These are phyloP conservation scores for Paecilomyces fulvus DNA, from an alignment of 2,329 filamentous ascomycete genomes.

Conservation along the genomic window DNA sequence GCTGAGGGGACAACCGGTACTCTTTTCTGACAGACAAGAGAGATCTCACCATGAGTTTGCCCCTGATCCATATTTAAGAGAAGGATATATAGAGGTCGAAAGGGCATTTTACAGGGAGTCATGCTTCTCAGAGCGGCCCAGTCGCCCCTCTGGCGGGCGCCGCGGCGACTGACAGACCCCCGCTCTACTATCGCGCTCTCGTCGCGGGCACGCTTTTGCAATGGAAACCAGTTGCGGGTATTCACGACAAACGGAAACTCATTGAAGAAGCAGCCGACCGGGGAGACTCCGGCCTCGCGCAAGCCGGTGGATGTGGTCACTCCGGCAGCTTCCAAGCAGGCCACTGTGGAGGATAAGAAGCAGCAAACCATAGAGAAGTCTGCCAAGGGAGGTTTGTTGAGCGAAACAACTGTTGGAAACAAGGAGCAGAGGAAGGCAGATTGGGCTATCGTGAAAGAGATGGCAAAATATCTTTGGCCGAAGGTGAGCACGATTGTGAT, in stretches of 20 bases:
- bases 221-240: conserved; percentile 18
- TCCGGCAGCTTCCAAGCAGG: conserved; percentile 10
- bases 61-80: background rate
- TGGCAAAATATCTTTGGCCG: conserved; percentile 93
- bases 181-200: conserved; percentile 16
- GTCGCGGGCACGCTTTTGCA: conserved; percentile 13
- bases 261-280: conserved; percentile 15
- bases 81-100: background rate
- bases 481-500: conserved; percentile 43
- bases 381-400: conserved; percentile 51
- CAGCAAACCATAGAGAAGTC: conserved; percentile 15
- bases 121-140: conserved; percentile 32
- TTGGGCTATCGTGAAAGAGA: conserved; percentile 98
- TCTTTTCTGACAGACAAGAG: background rate
- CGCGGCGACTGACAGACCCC: conserved; percentile 18
- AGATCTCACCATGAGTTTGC: background rate
- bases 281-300: conserved; percentile 9
- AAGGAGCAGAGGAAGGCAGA: conserved; percentile 93
- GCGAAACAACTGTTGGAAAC: conserved; percentile 56
- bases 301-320: conserved; percentile 7
- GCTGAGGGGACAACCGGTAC: background rate
- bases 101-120: conserved; percentile 9
- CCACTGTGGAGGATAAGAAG: conserved; percentile 13
- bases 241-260: conserved; percentile 18
- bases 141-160: conserved; percentile 24